phyloP scores from a whole-genome alignment of 305 asterid species.

The Salvia sclarea region DNA sequence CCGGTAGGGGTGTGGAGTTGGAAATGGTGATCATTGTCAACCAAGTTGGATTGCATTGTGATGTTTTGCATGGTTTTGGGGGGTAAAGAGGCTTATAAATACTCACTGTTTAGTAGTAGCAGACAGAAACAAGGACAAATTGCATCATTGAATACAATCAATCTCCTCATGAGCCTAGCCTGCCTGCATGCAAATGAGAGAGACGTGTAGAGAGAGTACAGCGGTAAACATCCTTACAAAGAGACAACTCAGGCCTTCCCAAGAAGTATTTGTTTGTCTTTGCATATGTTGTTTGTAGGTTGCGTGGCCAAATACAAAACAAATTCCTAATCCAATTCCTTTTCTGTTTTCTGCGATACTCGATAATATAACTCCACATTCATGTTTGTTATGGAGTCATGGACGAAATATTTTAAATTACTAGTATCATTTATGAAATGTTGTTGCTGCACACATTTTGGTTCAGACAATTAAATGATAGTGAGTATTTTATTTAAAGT shows the following conservation, averaged over 20 bases:
- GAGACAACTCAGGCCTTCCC: constrained; percentile 33
- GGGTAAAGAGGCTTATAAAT: background rate
- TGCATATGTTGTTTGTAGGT: background rate
- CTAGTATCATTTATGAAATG: too few species aligned
- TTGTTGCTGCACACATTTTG: too few species aligned
- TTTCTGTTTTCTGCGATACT: too few species aligned
- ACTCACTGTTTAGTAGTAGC: background rate
- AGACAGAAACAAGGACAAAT: constrained; percentile 9
- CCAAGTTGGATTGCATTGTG: constrained; percentile 14
- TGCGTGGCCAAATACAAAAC: background rate
- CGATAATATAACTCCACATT: too few species aligned
- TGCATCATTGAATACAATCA: constrained; percentile 2
- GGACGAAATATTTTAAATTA: too few species aligned
- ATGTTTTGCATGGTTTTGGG: constrained; percentile 3
- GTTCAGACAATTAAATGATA: too few species aligned
- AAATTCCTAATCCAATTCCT: background rate
- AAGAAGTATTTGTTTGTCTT: constrained; percentile 1
- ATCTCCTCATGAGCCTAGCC: constrained; percentile 25
- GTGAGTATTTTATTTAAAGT: too few species aligned
- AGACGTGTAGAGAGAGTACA: constrained; percentile 24
- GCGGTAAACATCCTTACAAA: constrained; percentile 27
- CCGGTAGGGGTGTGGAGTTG: background rate
- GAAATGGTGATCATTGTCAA: constrained; percentile 6
- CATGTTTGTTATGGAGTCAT: too few species aligned
- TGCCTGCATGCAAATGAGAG: constrained; percentile 28